Conservation (phyloP, 2,329 filamentous ascomycete genomes). For the Ascomycota sp. region DNA sequence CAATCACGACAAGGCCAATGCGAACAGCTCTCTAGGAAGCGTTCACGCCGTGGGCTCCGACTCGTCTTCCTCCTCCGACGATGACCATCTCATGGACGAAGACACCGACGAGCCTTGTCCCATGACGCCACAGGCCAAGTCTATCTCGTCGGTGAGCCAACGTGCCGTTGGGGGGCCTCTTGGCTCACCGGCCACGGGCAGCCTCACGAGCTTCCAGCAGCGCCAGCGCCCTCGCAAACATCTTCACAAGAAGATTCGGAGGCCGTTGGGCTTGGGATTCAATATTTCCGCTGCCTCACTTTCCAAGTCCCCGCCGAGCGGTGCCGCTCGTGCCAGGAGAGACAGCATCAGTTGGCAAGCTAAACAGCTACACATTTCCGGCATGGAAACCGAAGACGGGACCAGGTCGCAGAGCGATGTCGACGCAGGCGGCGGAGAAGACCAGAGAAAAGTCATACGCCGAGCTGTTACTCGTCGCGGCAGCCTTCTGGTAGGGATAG, state of each 20-base stretch:
- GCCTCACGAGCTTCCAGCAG: conserved; percentile 65
- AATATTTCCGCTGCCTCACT: conserved; percentile 20
- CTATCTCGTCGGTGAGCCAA: conserved; percentile 22
- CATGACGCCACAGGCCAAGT: conserved; percentile 60
- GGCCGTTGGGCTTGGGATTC: conserved; percentile 27
- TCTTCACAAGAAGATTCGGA: conserved; percentile 31
- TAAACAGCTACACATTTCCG: conserved; percentile 62
- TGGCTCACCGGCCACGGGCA: conserved; percentile 49
- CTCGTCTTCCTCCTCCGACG: conserved; percentile 50
- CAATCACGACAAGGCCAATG: conserved; percentile 43
- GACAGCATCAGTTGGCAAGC: conserved; percentile 83
- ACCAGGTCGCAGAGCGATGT: conserved; percentile 46
- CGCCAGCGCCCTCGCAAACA: conserved; percentile 49
- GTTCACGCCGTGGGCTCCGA: conserved; percentile 53
- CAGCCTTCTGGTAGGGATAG: conserved; percentile 49
- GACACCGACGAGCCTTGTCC: conserved; percentile 62
- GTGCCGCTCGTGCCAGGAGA: conserved; percentile 34
- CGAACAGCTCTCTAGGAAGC: conserved; percentile 62
- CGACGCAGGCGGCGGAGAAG: conserved; percentile 26
- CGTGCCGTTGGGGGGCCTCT: conserved; percentile 37
- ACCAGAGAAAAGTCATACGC: conserved; percentile 54
- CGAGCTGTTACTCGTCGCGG: conserved; percentile 67
- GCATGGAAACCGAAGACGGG: conserved; percentile 41
- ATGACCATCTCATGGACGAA: conserved; percentile 48
- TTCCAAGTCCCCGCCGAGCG: conserved; percentile 52